Base-by-base conservation (phyloP, 768 basidiomycete genomes). In the Collybiopsis confluens region DNA sequence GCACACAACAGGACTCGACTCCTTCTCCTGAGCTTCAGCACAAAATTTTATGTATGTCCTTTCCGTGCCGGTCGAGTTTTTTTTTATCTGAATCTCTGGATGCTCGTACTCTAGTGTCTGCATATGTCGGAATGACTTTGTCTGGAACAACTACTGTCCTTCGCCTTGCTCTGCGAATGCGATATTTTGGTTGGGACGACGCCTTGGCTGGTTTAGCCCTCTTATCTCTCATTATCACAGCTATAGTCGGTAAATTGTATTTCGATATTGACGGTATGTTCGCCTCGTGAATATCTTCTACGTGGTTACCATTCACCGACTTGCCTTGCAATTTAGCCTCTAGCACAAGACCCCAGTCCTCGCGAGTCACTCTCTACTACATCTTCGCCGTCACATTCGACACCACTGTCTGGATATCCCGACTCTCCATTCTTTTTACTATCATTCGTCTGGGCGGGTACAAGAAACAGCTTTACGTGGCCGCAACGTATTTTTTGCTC, bases 111-210 rank as follows among this genome's bases (percentile, higher is more conserved):
- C 16, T 21, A 50, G 48, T 50, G 27, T 50, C 48, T 15, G 48
- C 48, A 18, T 11, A 30, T 15, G 33, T 37, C 3, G 48, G 48
- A n/a, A 50, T 50, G 48, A 50, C 48, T 2, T 18, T 50, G 16
- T 28, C 48, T 33, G 48, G 30, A 21, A 16, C 7, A n/a, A 50
- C 48, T 4, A 50, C 48, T 4, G n/a, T 50, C 8, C 6, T 37
- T 3, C 13, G 48, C 9, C 23, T 50, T n/a, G 24, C 48, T 37
- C 27, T 50, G 7, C 27, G 48, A 36, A 35, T 50, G 10, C 27
- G 48, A 13, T 15, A 37, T 9, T 33, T 50, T 24, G n/a, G 48
- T 24, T 33, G 48, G 48, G 48, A 50, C 48, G 48, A 50, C 48
- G 48, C 30, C 7, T 28, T 50, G 11, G 48, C 48, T 4, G 16